phyloP scores from a whole-genome alignment of 371 early-diverging fungal species.

The Mortierella sp. region DNA sequence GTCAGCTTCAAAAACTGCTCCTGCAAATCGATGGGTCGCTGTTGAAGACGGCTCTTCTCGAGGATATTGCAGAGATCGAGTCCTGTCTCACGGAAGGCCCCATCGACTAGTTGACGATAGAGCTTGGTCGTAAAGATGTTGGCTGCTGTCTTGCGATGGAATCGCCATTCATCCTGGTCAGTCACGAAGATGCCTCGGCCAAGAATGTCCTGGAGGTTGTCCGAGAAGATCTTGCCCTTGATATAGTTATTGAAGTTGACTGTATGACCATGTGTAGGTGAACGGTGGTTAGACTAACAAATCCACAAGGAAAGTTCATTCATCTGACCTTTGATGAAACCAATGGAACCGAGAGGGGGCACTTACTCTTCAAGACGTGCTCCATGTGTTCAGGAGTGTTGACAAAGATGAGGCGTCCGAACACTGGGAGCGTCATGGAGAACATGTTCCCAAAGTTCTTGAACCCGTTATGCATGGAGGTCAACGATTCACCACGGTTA shows the following conservation, averaged over 20 bases:
- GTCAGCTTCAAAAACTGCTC: slow-evolving; percentile 31
- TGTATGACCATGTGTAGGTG: neutral
- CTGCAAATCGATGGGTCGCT: slow-evolving; percentile 25
- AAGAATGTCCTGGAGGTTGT: slow-evolving; percentile 57
- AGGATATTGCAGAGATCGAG: slow-evolving; percentile 22
- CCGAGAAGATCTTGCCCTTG: slow-evolving; percentile 60
- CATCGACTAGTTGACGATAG: slow-evolving; percentile 66
- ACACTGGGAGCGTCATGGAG: slow-evolving; percentile 30
- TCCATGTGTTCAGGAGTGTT: slow-evolving; percentile 38
- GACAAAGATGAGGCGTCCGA: slow-evolving; percentile 32
- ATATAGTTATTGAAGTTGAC: slow-evolving; percentile 57
- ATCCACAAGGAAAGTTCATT: too few relatives aligned
- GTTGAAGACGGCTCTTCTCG: slow-evolving; percentile 9
- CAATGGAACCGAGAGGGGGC: neutral
- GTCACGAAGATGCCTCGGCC: slow-evolving; percentile 79
- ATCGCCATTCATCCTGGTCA: slow-evolving; percentile 63
- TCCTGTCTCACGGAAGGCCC: slow-evolving; percentile 21
- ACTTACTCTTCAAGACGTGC: slow-evolving; percentile 42
- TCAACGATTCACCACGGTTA: slow-evolving; percentile 9
- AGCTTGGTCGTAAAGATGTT: slow-evolving; percentile 77
- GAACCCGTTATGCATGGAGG: slow-evolving; percentile 14
- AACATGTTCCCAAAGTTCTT: slow-evolving; percentile 19
- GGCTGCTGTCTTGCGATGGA: slow-evolving; percentile 74
- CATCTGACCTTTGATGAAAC: neutral
- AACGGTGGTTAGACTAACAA: too few relatives aligned